Percentiles rank a stretch among this genome's conserved stretches.
These are phyloP conservation scores for Candida ulmi DNA, from an alignment of 805 yeast genomes.

Conservation along the genomic window DNA sequence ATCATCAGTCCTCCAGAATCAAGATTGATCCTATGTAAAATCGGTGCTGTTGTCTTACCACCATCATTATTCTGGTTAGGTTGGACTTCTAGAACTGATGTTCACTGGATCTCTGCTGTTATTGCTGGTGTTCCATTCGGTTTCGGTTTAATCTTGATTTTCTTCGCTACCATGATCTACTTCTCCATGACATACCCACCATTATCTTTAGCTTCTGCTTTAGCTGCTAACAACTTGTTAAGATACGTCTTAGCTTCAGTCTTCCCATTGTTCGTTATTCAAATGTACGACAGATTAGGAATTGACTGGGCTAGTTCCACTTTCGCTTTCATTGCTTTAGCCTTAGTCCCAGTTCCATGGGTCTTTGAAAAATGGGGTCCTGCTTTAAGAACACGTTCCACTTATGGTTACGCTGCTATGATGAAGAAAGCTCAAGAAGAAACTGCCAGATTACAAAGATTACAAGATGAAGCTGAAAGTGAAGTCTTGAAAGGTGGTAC, in stretches of 20 bases:
- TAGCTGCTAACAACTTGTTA: constrained; percentile 81
- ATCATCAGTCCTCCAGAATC: constrained; percentile 55
- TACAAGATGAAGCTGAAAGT: constrained; percentile 12
- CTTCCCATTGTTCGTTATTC: constrained; percentile 81
- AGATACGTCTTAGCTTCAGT: constrained; percentile 73
- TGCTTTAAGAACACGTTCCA: constrained; percentile 46
- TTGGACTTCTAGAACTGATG: constrained; percentile 57
- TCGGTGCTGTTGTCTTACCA: constrained; percentile 66
- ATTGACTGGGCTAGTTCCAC: constrained; percentile 78
- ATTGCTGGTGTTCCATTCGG: constrained; percentile 79
- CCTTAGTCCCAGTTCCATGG: constrained; percentile 74
- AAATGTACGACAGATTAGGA: constrained; percentile 69
- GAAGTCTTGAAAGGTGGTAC: constrained; percentile 6
- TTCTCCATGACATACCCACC: constrained; percentile 73
- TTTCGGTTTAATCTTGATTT: constrained; percentile 64
- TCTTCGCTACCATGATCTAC: constrained; percentile 64
- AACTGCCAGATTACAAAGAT: constrained; percentile 10
- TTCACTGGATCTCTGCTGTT: constrained; percentile 75
- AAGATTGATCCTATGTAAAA: constrained; percentile 52
- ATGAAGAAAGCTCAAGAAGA: constrained; percentile 35
- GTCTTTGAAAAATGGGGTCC: constrained; percentile 56
- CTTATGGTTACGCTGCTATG: constrained; percentile 54
- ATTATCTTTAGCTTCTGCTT: constrained; percentile 72
- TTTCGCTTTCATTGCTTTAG: constrained; percentile 59
- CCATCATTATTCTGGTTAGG: constrained; percentile 75